Conservation (phyloP, 73 alveolate species). For the Breviolum minutum region DNA sequence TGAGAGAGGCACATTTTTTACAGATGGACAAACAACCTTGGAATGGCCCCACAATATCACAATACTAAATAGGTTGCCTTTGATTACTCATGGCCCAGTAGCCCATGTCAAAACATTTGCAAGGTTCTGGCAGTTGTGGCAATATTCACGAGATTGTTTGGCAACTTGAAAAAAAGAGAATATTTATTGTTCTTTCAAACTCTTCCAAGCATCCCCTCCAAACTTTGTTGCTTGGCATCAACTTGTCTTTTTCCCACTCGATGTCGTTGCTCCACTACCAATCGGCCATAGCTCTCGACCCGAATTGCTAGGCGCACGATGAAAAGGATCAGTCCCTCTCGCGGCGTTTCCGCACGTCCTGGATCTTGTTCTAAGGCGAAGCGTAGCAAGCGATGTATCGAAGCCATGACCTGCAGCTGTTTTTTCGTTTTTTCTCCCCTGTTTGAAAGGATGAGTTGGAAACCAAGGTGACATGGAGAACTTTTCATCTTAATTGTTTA, state of each 20-base stretch:
- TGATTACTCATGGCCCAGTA: too few species aligned
- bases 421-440: too few species aligned
- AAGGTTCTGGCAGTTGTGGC: too few species aligned
- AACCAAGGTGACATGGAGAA: too few species aligned
- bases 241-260: slow-evolving; percentile 11
- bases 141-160: too few species aligned
- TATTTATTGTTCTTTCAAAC: background rate
- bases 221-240: background rate
- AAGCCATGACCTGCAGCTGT: background rate
- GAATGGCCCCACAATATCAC: too few species aligned
- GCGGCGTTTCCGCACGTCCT: slow-evolving; percentile 61
- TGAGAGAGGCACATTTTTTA: too few species aligned
- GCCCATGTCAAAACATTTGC: too few species aligned
- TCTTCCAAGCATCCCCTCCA: background rate
- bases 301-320: slow-evolving; percentile 74
- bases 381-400: slow-evolving; percentile 43
- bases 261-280: slow-evolving; percentile 19
- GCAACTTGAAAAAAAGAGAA: too few species aligned
- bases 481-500: background rate
- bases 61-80: too few species aligned
- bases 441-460: too few species aligned
- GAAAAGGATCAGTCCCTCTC: slow-evolving; percentile 66
- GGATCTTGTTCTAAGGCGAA: slow-evolving; percentile 75
- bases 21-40: too few species aligned
- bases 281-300: slow-evolving; percentile 21